Evolutionary conservation across 371 early-diverging fungal species (phyloP), one percentile per base, ranked within the genome.

Genomic region (Dipsacomyces acuminosporus): DNA sequence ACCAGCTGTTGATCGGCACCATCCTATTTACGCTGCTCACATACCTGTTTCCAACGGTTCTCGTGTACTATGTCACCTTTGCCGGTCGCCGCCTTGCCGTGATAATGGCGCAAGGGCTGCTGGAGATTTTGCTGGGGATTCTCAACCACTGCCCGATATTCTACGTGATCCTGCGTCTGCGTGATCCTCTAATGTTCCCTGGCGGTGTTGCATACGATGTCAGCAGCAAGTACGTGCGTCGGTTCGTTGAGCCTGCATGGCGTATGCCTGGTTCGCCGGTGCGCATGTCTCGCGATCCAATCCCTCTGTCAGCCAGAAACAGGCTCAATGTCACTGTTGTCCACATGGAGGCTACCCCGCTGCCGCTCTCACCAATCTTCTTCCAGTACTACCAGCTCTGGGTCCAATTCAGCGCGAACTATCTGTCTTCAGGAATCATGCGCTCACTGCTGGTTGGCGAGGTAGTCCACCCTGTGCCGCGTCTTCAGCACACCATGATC

Each of bases 81-180:
- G 66, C 54, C 11, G 42, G 57, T 79, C 85, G 86, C 40, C 83
- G 94, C n/a, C 80, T 94, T 0, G 82, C 79, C 3, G 83, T 92
- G 15, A 84, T 93, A 14, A 77, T 82, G 50, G 71, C 87, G 5
- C 93, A 93, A 52, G 90, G 86, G 0, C 64, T 82, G 8, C 74
- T 89, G 76, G 93, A 94, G 61, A 86, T 90, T 2, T 35, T 88
- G 0, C 71, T 96, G 18, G 92, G 91, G 0, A 79, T 93, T 30
- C 75, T 96, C 41, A 95, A 96, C 64, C 94, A 95, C 64, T 93
- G 93, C 48, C 97, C 97, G 9, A 62, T 94, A 14, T 94, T 95
- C 76, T 92, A 91, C 24, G 78, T 94, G 19, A 83, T 91, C 84
- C 63, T 93, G 38, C 79, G 95, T 15, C 50, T 93, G 41, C 90